These are phyloP conservation scores for Candida xiaguanensis DNA, from an alignment of 805 yeast genomes.

Conservation along the genomic window DNA sequence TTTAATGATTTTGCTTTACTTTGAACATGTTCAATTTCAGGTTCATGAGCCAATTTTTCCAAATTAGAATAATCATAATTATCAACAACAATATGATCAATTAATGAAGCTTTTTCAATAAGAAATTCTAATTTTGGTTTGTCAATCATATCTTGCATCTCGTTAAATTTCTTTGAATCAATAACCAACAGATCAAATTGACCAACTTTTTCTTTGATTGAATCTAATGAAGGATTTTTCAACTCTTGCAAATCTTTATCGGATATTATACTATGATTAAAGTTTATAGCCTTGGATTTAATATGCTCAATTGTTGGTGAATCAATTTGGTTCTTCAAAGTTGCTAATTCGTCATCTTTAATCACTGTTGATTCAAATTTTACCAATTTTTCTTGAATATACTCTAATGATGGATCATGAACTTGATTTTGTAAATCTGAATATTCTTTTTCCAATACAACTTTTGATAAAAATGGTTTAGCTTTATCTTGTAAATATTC, in stretches of 20 bases:
- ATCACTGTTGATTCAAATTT: neutral
- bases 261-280: conserved; percentile 12
- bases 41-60: conserved; percentile 20
- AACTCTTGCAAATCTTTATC: conserved; percentile 16
- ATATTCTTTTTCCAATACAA: conserved; percentile 6
- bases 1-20: conserved; percentile 17
- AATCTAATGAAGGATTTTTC: conserved; percentile 23
- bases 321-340: conserved; percentile 20
- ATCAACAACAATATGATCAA: conserved; percentile 3
- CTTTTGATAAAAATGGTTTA: conserved; percentile 25
- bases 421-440: conserved; percentile 11
- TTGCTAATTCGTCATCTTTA: conserved; percentile 11
- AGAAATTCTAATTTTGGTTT: conserved; percentile 20
- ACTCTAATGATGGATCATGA: conserved; percentile 22
- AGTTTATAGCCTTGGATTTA: conserved; percentile 12
- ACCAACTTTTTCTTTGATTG: conserved; percentile 17
- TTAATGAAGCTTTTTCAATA: conserved; percentile 6
- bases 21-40: conserved; percentile 19
- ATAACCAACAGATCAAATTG: conserved; percentile 13
- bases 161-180: conserved; percentile 11
- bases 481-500: conserved; percentile 17
- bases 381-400: conserved; percentile 17
- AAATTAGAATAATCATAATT: conserved; percentile 12
- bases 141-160: conserved; percentile 4
- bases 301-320: conserved; percentile 25